Base-by-base conservation (phyloP, 257 asterid species). In the Rubia yunnanensis region DNA sequence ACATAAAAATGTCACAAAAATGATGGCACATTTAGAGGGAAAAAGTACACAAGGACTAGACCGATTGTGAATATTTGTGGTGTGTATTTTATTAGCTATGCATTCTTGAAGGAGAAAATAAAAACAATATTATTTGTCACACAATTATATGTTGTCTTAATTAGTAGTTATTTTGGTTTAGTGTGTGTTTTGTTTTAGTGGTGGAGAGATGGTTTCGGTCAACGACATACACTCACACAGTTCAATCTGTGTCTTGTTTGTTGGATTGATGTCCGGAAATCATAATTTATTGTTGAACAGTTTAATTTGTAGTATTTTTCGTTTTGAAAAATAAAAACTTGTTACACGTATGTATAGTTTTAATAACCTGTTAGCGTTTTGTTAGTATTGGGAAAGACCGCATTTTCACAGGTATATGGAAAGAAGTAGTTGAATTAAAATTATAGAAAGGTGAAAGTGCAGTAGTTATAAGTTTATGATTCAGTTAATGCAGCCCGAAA, bases 131-230 rank as follows among this genome's bases (percentile, higher is more conserved):
- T n/a, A n/a, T n/a, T n/a, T n/a, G 50, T 44, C 50, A 44, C 50
- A 44, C 52, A 44, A 44, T 41, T 41, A 36, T 36, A 38, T 41
- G n/a, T 3, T 13, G 50, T 41, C 5, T 14, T 3, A 44, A 44
- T 15, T 15, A 44, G 52, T 44, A 15, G 5, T 14, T 14, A n/a
- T 39, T 39, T 14, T 13, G 5, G 49, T 41, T 38, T 38, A 38
- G n/a, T 44, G 52, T 39, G 41, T 11, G 10, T 10, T 9, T 38
- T 38, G 13, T 14, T 44, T 44, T 35, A 54, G 79, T 55, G 89
- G 78, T 69, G 32, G 74, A 34, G 81, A 79, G 85, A 68, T 36
- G 71, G 65, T 75, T 67, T 80, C 81, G 28, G 52, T 61, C 56
- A 69, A 60, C 54, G 22, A 39, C 61, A 30, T 38, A 63, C n/a